Percentiles rank a stretch among this genome's conserved stretches.
Evolutionary conservation across 2,329 filamentous ascomycete genomes (phyloP).

Genomic region (Coniochaeta prunicola): DNA sequence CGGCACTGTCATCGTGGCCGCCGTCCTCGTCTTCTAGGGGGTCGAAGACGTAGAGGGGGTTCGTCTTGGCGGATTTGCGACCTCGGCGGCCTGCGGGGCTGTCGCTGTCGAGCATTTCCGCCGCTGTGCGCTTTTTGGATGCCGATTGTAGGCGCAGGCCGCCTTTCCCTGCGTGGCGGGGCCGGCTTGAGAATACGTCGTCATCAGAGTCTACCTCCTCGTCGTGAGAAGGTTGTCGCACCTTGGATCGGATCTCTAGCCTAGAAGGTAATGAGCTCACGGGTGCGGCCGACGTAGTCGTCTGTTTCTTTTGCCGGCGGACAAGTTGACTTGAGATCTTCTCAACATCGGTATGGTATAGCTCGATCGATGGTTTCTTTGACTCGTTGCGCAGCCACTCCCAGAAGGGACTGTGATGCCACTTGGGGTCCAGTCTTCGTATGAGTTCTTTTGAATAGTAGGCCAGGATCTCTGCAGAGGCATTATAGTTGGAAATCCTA

Average conservation of each 20-base stretch:
- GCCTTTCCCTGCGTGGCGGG: constrained; percentile 32
- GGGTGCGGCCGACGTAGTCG: background rate
- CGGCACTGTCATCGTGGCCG: constrained; percentile 5
- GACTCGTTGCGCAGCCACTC: constrained; percentile 25
- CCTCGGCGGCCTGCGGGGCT: constrained; percentile 21
- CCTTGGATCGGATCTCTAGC: background rate
- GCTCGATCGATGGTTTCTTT: constrained; percentile 17
- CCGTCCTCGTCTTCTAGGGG: constrained; percentile 18
- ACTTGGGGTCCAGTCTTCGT: constrained; percentile 24
- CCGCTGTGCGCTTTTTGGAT: constrained; percentile 36
- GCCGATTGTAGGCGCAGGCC: constrained; percentile 32
- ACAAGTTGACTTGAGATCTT: constrained; percentile 14
- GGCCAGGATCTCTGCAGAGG: constrained; percentile 30
- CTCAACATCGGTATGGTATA: constrained; percentile 15
- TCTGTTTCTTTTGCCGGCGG: constrained; percentile 10
- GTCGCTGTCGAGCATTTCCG: constrained; percentile 11
- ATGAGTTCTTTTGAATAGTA: constrained; percentile 37
- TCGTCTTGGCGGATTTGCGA: constrained; percentile 25
- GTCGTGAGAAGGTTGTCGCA: constrained; percentile 6
- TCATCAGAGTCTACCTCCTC: constrained; percentile 11
- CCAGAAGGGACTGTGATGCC: constrained; percentile 22
- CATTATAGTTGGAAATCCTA: constrained; percentile 29
- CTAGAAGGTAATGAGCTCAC: constrained; percentile 7
- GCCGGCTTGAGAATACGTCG: constrained; percentile 12
- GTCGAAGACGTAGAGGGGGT: constrained; percentile 22